Percentiles rank a stretch among this genome's conserved stretches.
phyloP scores from a whole-genome alignment of 2,329 filamentous ascomycete genomes.

The Colletotrichum cordylinicola region DNA sequence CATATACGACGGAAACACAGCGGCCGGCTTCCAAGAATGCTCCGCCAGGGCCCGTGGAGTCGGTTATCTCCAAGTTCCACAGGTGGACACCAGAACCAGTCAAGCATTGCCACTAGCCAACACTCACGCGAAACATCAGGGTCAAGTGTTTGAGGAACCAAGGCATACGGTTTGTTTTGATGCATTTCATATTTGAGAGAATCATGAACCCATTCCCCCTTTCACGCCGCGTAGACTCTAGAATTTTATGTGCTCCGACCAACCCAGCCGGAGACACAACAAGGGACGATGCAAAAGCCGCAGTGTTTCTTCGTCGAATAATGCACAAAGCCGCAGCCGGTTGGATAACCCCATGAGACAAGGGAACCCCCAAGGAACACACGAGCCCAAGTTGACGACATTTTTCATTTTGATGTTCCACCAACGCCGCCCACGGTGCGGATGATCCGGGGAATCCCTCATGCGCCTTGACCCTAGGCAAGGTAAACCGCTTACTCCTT shows the following conservation, averaged over 20 bases:
- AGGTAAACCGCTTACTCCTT: slow-evolving; percentile 76
- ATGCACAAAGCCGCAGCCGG: slow-evolving; percentile 20
- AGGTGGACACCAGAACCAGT: not conserved
- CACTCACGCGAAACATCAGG: not conserved
- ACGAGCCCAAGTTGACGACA: slow-evolving; percentile 19
- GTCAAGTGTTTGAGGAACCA: not conserved
- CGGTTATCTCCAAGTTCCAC: not conserved
- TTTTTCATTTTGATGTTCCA: slow-evolving; percentile 23
- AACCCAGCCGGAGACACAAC: slow-evolving; percentile 2
- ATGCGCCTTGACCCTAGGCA: slow-evolving; percentile 19
- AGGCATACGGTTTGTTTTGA: slow-evolving; percentile 3
- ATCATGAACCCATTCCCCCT: slow-evolving; percentile 27
- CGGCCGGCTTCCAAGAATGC: no score
- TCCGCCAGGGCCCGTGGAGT: no score
- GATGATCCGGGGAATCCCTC: slow-evolving; percentile 24
- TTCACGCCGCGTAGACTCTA: slow-evolving; percentile 26
- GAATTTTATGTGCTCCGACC: slow-evolving; percentile 14
- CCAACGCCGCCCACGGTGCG: slow-evolving; percentile 22
- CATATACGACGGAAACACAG: no score
- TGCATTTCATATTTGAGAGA: slow-evolving; percentile 26
- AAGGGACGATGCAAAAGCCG: slow-evolving; percentile 22
- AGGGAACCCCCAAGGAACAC: slow-evolving; percentile 11
- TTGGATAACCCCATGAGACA: slow-evolving; percentile 3
- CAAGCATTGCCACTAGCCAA: not conserved
- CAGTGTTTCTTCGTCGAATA: slow-evolving; percentile 10